phyloP scores from a whole-genome alignment of 1,284 basidiomycete species.

The Pseudozyma tsukubaensis region DNA sequence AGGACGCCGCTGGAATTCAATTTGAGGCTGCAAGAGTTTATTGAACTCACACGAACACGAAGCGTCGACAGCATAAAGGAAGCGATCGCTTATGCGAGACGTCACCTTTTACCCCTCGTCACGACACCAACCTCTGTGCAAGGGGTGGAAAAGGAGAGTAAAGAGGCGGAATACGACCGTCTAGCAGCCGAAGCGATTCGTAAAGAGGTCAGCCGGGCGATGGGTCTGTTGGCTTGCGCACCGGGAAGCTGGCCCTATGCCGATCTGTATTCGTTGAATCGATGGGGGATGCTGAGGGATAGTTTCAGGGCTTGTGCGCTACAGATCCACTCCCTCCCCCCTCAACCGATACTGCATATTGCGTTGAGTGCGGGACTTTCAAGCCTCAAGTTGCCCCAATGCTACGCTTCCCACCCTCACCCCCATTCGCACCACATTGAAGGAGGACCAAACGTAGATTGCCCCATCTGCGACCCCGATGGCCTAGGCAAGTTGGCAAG shows the following conservation, averaged over 20 bases:
- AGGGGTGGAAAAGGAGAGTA: slow-evolving; percentile 2
- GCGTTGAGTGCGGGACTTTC: slow-evolving; percentile 62
- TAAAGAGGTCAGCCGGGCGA: slow-evolving; percentile 36
- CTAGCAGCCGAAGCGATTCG: slow-evolving; percentile 30
- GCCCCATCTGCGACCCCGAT: slow-evolving; percentile 82
- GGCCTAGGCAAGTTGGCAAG: slow-evolving; percentile 79
- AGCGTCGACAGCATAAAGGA: slow-evolving; percentile 72
- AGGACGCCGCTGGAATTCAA: slow-evolving; percentile 90
- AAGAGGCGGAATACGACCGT: slow-evolving; percentile 40
- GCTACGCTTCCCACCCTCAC: slow-evolving; percentile 36
- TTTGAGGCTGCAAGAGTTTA: slow-evolving; percentile 92
- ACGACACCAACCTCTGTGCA: slow-evolving; percentile 66
- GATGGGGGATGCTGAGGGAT: slow-evolving; percentile 48
- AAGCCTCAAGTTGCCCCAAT: slow-evolving; percentile 58
- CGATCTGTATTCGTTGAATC: slow-evolving; percentile 52
- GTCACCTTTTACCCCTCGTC: slow-evolving; percentile 82
- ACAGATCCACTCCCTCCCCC: slow-evolving; percentile 54
- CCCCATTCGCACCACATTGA: background rate
- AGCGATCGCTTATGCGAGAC: slow-evolving; percentile 86
- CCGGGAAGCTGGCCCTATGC: slow-evolving; percentile 43
- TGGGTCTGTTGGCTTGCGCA: slow-evolving; percentile 60
- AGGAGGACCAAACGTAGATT: slow-evolving; percentile 72
- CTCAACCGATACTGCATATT: slow-evolving; percentile 60
- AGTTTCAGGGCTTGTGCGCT: slow-evolving; percentile 53
- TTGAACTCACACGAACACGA: slow-evolving; percentile 76